phyloP scores from a whole-genome alignment of 2,329 filamentous ascomycete species.

The Pseudopyricularia cyperi region DNA sequence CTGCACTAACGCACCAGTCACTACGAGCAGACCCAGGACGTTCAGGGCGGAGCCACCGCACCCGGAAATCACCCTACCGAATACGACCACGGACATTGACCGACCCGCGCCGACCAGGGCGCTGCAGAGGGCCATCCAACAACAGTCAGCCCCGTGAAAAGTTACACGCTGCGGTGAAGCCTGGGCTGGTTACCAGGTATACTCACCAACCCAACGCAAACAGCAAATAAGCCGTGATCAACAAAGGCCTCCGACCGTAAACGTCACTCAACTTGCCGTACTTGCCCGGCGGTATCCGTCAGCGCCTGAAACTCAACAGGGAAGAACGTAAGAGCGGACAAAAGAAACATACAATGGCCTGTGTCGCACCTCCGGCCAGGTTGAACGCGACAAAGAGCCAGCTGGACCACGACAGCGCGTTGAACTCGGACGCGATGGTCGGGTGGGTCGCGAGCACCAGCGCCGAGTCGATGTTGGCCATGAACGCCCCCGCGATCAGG shows the following conservation, averaged over 20 bases:
- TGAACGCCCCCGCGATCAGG: slow-evolving; percentile 38
- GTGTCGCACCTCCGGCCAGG: slow-evolving; percentile 35
- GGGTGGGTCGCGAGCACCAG: slow-evolving; percentile 55
- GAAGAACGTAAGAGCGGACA: too few relatives aligned
- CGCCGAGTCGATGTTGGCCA: slow-evolving; percentile 50
- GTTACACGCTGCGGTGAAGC: neutral
- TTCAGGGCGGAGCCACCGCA: slow-evolving; percentile 37
- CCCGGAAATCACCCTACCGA: slow-evolving; percentile 37
- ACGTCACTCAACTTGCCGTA: slow-evolving; percentile 45
- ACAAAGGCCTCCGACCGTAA: slow-evolving; percentile 38
- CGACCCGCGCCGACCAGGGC: slow-evolving; percentile 26
- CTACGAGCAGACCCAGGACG: slow-evolving; percentile 35
- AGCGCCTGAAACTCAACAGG: neutral
- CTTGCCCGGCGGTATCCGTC: slow-evolving; percentile 9
- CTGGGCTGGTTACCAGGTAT: neutral
- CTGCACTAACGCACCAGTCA: slow-evolving; percentile 30
- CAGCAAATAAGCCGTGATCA: slow-evolving; percentile 34
- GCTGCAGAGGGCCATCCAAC: slow-evolving; percentile 8
- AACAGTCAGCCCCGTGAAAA: neutral
- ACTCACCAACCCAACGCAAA: slow-evolving; percentile 36
- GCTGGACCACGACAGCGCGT: slow-evolving; percentile 39
- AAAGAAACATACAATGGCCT: slow-evolving; percentile 30
- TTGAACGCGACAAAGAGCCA: slow-evolving; percentile 43
- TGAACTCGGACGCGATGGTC: slow-evolving; percentile 47
- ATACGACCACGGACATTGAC: slow-evolving; percentile 32